A percentile compares a stretch with the other conserved stretches of the same genome.
phyloP scores from a whole-genome alignment of 176 grass and related monocot genomes.

The Aegilops speltoides region DNA sequence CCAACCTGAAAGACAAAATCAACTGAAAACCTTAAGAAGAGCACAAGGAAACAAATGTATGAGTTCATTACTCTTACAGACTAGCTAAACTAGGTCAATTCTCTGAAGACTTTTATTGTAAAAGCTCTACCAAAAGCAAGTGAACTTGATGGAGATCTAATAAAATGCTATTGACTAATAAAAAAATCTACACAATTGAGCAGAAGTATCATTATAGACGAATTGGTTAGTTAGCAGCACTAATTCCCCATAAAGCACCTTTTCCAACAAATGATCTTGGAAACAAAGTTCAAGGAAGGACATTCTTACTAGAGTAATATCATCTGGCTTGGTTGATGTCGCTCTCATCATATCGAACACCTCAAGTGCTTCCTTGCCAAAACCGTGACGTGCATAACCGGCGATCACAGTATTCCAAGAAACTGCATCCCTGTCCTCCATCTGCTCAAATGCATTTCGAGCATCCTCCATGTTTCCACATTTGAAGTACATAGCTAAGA shows the following conservation, averaged over 20 bases:
- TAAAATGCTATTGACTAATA: neutral
- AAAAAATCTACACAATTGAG: neutral
- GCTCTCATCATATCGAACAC: conserved; percentile 66
- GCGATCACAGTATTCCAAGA: conserved; percentile 98
- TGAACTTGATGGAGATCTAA: neutral
- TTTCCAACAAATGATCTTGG: neutral
- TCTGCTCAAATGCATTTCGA: conserved; percentile 69
- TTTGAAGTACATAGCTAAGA: conserved; percentile 95
- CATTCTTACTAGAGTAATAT: conserved; percentile 79
- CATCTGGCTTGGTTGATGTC: conserved; percentile 68
- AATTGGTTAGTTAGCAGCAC: conserved; percentile 1
- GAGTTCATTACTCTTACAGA: neutral
- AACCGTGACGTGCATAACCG: conserved; percentile 80
- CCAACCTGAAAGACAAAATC: conserved; percentile 64
- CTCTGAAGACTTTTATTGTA: neutral
- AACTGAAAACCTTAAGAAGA: conserved; percentile 10
- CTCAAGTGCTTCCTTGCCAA: conserved; percentile 66
- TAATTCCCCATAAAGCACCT: neutral
- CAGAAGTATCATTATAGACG: neutral
- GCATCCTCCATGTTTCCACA: conserved; percentile 78
- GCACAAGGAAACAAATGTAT: neutral
- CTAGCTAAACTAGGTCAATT: conserved; percentile 1
- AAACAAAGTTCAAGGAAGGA: conserved; percentile 1
- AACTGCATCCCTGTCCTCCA: conserved; percentile 76
- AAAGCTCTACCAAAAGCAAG: conserved; percentile 22